These are phyloP conservation scores for Verruconis gallopava DNA, from an alignment of 2,329 filamentous ascomycete species.

Conservation along the genomic window DNA sequence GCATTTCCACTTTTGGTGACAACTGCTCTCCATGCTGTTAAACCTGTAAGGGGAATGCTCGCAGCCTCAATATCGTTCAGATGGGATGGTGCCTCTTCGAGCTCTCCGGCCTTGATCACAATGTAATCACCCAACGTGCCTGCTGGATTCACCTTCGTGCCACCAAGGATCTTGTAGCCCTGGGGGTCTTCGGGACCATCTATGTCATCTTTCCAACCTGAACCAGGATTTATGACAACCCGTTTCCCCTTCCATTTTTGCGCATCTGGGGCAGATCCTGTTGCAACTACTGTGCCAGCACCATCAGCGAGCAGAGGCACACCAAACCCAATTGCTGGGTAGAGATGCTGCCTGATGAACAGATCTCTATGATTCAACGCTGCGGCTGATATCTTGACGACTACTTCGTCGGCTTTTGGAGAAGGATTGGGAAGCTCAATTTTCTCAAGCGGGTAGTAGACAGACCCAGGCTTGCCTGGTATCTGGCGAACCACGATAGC, in stretches of 20 bases:
- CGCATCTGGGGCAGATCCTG: constrained; percentile 40
- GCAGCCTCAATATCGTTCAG: constrained; percentile 63
- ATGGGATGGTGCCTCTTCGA: constrained; percentile 65
- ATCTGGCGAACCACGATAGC: constrained; percentile 54
- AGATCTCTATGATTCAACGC: constrained; percentile 92
- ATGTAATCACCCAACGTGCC: constrained; percentile 69
- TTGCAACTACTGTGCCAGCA: constrained; percentile 55
- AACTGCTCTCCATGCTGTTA: constrained; percentile 81
- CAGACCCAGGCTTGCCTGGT: constrained; percentile 74
- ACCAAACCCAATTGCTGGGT: constrained; percentile 71
- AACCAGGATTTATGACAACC: constrained; percentile 66
- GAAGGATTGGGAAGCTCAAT: constrained; percentile 49
- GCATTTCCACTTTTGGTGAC: constrained; percentile 62
- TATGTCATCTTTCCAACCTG: constrained; percentile 60
- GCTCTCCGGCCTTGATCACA: constrained; percentile 53
- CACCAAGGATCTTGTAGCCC: constrained; percentile 53
- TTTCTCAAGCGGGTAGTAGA: constrained; percentile 59
- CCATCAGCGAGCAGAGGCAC: constrained; percentile 74
- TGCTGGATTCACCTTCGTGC: constrained; percentile 47
- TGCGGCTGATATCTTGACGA: constrained; percentile 63
- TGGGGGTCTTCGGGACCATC: constrained; percentile 57
- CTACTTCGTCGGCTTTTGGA: constrained; percentile 53
- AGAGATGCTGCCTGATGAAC: constrained; percentile 85
- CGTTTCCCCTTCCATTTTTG: constrained; percentile 47
- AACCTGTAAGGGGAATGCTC: constrained; percentile 68